Evolutionary conservation across 148 eudicot species (phyloP), one percentile per base, ranked within the genome.

Genomic region (Fagopyrum homotropicum): DNA sequence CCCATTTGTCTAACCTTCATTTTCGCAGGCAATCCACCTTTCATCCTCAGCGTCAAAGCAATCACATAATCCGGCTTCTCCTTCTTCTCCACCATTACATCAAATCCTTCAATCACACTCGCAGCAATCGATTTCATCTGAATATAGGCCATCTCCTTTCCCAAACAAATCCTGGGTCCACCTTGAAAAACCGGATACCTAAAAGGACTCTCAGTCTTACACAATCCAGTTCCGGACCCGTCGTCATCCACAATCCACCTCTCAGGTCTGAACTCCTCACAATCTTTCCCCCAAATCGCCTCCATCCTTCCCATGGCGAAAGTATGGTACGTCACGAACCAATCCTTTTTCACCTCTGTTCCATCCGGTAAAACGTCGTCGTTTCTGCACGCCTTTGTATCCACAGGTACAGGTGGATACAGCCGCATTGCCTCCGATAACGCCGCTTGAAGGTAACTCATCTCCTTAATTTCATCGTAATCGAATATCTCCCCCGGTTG

Each of bases 151-250:
- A 80, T 80, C 4, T 80, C 85, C 44, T 78, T 83, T 40, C 85
- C 85, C 8, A 83, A 43, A 75, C 85, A 83, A 66, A 80, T 78
- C 73, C 85, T 77, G 7, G 85, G 83, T 2, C 85, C 85, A 0
- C 77, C 91, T 17, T 88, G 88, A 71, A 88, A 88, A 3, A 86
- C 84, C 40, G 91, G 91, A 74, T 74, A 88, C 75, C 70, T 77
- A 45, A 82, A 76, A 43, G 60, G 59, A 45, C 60, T 76, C 63
- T 76, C 88, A 17, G 45, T 0, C 40, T 19, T 77, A 40, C 73
- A 68, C 45, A 7, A 26, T 17, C 77, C 77, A 7, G 35, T n/a
- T 57, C 16, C 69, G 7, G 54, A 71, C 7, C 22, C 26, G 1
- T 44, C 49, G 0, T 16, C 50, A 2, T 69, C 49, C 78, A 71